Percentiles rank a stretch among this genome's conserved stretches.
phyloP scores from a whole-genome alignment of 2,329 filamentous ascomycete species.

The Cercospora nicotianae region DNA sequence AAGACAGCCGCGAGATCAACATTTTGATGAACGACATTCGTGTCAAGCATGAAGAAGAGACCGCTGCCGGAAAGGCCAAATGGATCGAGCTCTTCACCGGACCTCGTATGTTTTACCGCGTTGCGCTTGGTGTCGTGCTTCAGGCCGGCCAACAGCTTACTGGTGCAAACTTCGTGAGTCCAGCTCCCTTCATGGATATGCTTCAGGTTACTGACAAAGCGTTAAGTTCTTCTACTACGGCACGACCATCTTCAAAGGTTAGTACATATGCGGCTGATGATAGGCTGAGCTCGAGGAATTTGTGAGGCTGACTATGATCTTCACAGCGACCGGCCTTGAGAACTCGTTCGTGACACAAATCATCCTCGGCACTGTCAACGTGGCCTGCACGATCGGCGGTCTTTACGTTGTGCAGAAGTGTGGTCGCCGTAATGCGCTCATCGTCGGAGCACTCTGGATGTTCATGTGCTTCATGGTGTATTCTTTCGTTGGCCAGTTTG shows the following conservation, averaged over 20 bases:
- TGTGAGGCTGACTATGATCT: conserved; percentile 38
- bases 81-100: conserved; percentile 33
- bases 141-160: conserved; percentile 40
- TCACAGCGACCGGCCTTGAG: conserved; percentile 37
- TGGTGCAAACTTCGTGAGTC: conserved; percentile 46
- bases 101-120: conserved; percentile 36
- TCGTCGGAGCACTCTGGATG: conserved; percentile 47
- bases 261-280: background rate
- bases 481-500: conserved; percentile 36
- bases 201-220: background rate
- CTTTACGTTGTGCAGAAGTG: conserved; percentile 52
- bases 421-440: conserved; percentile 50
- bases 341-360: conserved; percentile 50
- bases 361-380: conserved; percentile 52
- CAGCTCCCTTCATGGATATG: conserved; percentile 22
- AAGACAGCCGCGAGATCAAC: conserved; percentile 31
- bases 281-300: background rate
- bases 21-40: conserved; percentile 36
- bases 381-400: conserved; percentile 49
- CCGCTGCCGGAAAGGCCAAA: conserved; percentile 20
- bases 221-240: conserved; percentile 27
- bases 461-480: conserved; percentile 64
- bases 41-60: conserved; percentile 37
- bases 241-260: conserved; percentile 31
- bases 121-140: conserved; percentile 36